These are phyloP conservation scores for Hypoxylon fragiforme DNA, from an alignment of 495 filamentous ascomycete species.

Conservation along the genomic window DNA sequence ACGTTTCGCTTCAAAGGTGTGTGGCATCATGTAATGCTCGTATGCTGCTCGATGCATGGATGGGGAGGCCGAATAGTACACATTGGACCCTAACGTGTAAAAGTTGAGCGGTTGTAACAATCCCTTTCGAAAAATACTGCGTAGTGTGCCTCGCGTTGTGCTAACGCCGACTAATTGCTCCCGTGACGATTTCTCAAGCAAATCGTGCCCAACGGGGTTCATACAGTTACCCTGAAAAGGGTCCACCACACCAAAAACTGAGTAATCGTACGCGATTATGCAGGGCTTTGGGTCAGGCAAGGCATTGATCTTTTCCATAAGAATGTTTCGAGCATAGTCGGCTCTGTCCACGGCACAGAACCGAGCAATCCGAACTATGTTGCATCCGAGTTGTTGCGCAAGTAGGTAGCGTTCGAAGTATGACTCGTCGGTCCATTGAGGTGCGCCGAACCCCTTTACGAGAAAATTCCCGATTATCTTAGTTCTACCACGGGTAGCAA, in stretches of 20 bases:
- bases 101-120: slow-evolving; percentile 69
- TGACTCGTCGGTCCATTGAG: slow-evolving; percentile 64
- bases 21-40: slow-evolving; percentile 69
- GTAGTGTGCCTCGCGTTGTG: slow-evolving; percentile 53
- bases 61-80: slow-evolving; percentile 75
- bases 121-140: slow-evolving; percentile 59
- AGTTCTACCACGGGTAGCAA: slow-evolving; percentile 63
- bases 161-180: slow-evolving; percentile 48
- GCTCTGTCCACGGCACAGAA: slow-evolving; percentile 63
- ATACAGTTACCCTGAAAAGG: slow-evolving; percentile 69
- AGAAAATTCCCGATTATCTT: slow-evolving; percentile 74
- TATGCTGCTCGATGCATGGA: slow-evolving; percentile 81
- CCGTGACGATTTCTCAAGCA: slow-evolving; percentile 55
- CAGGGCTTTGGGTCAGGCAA: slow-evolving; percentile 59
- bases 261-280: slow-evolving; percentile 74
- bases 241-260: slow-evolving; percentile 66
- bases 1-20: slow-evolving; percentile 68
- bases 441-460: slow-evolving; percentile 52
- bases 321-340: slow-evolving; percentile 59
- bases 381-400: slow-evolving; percentile 66
- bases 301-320: slow-evolving; percentile 52
- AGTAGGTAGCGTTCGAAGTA: slow-evolving; percentile 59
- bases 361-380: slow-evolving; percentile 69
- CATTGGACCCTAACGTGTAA: slow-evolving; percentile 72
- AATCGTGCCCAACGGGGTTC: slow-evolving; percentile 69